Evolutionary conservation across 1,139 yeast genomes (phyloP), one percentile per base, ranked within the genome.

Genomic region (Debaryomyces psychrophilus): DNA sequence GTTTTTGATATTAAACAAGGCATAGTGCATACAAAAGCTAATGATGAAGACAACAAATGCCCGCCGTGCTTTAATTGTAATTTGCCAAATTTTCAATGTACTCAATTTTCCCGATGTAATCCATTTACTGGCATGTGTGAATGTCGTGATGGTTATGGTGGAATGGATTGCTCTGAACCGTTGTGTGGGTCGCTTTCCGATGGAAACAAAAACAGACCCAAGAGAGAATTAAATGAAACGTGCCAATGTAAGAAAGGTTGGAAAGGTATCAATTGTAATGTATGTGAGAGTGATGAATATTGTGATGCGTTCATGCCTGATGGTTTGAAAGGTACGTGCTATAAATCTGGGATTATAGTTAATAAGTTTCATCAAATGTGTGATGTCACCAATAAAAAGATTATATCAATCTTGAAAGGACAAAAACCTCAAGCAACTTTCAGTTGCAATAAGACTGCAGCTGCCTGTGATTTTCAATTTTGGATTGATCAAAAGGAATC

Each of bases 41-140:
- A 18, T 2, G 47, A 55, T n/a, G 68, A 65, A 5, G 22, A 5
- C 17, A 85, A 72, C 18, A 67, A 76, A 45, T 86, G 93, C 56
- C 93, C 95, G 0, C 95, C 93, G 0, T 85, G 97, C 61, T 93
- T 93, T 79, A 93, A 93, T 65, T 93, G 99, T 70, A 87, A 90
- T 74, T 76, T 90, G 12, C 96, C 97, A 8, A 87, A 90, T 51
- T 90, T 89, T 59, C 86, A 84, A 52, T 93, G 99, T 66, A 83
- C 88, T 47, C 99, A 93, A 60, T 93, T 85, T 62, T 90, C 96
- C 25, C 69, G 68, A 23, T 93, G 99, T 71, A 89, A 93, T 62
- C 79, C 87, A 37, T 89, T 76, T 65, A 87, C 95, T 2, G 99
- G 99, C 1, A 79, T 84, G 62, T 93, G 99, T 69, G 96, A 88